A percentile compares a stretch with the other conserved stretches of the same genome.
phyloP scores from a whole-genome alignment of 129 eudicot species.

The Pulicaria dysenterica region DNA sequence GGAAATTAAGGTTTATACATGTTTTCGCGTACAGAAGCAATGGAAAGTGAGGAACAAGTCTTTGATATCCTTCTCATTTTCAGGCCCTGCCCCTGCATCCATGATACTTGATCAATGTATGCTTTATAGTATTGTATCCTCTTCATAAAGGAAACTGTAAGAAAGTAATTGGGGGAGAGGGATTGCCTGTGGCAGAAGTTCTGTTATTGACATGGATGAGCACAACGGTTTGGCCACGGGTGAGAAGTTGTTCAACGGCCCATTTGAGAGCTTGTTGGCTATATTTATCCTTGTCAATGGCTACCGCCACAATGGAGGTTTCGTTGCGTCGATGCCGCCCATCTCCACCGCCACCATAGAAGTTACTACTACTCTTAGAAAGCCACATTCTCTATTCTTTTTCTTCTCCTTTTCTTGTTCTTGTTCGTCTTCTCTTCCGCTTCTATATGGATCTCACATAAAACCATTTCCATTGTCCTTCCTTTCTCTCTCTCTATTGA shows the following conservation, averaged over 20 bases:
- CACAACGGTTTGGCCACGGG: slow-evolving; percentile 47
- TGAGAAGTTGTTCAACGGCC: slow-evolving; percentile 51
- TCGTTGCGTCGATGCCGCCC: slow-evolving; percentile 19
- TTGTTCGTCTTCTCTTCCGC: neutral
- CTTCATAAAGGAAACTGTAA: neutral
- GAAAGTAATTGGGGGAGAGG: neutral
- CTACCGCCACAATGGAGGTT: slow-evolving; percentile 50
- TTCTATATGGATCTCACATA: slow-evolving; percentile 20
- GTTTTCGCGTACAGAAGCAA: slow-evolving; percentile 76
- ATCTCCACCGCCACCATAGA: slow-evolving; percentile 20
- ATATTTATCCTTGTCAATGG: slow-evolving; percentile 55
- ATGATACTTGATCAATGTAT: neutral
- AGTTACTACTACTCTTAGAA: slow-evolving; percentile 22
- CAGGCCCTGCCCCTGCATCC: slow-evolving; percentile 39
- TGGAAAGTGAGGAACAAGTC: slow-evolving; percentile 65
- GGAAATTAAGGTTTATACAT: slow-evolving; percentile 48
- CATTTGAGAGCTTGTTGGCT: slow-evolving; percentile 63
- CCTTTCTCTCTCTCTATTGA: slow-evolving; percentile 17
- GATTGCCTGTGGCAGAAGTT: slow-evolving; percentile 26
- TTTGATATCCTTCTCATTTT: slow-evolving; percentile 50
- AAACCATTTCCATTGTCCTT: slow-evolving; percentile 27
- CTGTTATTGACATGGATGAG: slow-evolving; percentile 48
- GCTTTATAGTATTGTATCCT: too few species aligned
- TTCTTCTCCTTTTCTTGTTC: too few species aligned
- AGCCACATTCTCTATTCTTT: slow-evolving; percentile 44